Evolutionary conservation across 164 flowering plant genomes (phyloP).

Genomic region (Liriodendron chinense): DNA sequence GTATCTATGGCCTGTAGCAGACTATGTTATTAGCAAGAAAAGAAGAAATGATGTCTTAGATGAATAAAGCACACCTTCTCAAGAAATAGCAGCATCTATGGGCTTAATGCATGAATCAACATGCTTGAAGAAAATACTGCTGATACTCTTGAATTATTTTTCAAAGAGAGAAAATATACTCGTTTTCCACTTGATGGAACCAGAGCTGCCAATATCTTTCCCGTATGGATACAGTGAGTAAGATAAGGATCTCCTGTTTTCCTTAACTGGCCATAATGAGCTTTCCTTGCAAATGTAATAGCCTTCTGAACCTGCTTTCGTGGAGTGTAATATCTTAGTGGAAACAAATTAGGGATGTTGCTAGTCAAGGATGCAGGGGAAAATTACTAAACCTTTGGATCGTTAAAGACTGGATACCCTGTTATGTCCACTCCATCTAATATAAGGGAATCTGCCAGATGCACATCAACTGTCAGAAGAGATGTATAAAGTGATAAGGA

Average conservation of each 20-base stretch:
- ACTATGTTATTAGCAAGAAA: neutral
- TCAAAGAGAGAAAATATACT: constrained; percentile 32
- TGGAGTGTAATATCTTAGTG: constrained; percentile 31
- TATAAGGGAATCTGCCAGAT: constrained; percentile 51
- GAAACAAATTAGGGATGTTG: constrained; percentile 8
- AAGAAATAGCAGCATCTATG: neutral
- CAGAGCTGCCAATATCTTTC: constrained; percentile 73
- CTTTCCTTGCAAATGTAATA: constrained; percentile 82
- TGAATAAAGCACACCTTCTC: neutral
- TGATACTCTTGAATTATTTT: neutral
- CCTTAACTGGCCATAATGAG: constrained; percentile 77
- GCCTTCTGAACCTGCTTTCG: constrained; percentile 95
- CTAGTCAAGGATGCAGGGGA: constrained; percentile 24
- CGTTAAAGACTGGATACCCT: constrained; percentile 67
- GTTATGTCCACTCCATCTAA: constrained; percentile 91
- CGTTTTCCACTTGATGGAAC: constrained; percentile 75
- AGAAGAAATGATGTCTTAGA: neutral
- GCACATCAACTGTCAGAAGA: neutral
- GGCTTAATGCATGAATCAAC: neutral
- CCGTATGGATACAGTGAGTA: constrained; percentile 86
- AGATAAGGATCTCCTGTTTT: constrained; percentile 73
- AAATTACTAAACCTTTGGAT: constrained; percentile 58
- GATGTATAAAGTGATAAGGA: constrained; percentile 3
- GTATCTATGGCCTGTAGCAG: constrained; percentile 81
- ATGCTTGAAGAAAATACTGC: neutral